Evolutionary conservation across 2,329 filamentous ascomycete genomes (phyloP).

Genomic region (Uncinocarpus reesii): DNA sequence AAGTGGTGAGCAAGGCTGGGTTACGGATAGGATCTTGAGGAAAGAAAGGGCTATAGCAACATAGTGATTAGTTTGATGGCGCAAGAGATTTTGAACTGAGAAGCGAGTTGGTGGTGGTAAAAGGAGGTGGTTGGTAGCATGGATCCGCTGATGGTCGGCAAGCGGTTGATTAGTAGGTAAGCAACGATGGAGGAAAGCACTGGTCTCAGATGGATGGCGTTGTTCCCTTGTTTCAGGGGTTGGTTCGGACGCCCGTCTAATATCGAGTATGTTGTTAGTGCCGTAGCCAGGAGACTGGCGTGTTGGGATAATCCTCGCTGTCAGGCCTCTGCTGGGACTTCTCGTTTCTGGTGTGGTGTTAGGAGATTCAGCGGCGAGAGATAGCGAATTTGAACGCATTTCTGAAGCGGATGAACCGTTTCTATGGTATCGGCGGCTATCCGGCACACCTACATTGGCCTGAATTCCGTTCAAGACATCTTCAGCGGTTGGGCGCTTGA

Average conservation of each 20-base stretch:
- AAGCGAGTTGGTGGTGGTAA: constrained; percentile 35
- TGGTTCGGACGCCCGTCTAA: background rate
- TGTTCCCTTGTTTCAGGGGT: background rate
- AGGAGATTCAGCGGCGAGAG: constrained; percentile 32
- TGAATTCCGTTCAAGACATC: constrained; percentile 75
- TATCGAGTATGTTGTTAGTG: background rate
- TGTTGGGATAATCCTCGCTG: background rate
- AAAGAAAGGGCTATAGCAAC: constrained; percentile 24
- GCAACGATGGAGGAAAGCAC: background rate
- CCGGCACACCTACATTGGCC: constrained; percentile 36
- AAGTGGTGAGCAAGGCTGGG: constrained; percentile 61
- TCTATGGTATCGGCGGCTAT: constrained; percentile 34
- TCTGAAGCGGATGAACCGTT: constrained; percentile 27
- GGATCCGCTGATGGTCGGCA: constrained; percentile 4
- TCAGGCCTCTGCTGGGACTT: constrained; percentile 18
- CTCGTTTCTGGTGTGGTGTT: constrained; percentile 16
- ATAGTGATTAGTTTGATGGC: constrained; percentile 17
- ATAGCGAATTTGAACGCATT: constrained; percentile 26
- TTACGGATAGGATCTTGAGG: constrained; percentile 56
- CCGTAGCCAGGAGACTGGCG: constrained; percentile 9
- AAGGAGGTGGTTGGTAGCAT: constrained; percentile 26
- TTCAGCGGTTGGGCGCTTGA: constrained; percentile 67
- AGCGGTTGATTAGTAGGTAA: background rate
- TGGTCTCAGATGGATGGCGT: background rate
- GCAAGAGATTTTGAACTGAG: constrained; percentile 22